Evolutionary conservation across 768 basidiomycete species (phyloP).

Genomic region (Punctularia strigosozonata): DNA sequence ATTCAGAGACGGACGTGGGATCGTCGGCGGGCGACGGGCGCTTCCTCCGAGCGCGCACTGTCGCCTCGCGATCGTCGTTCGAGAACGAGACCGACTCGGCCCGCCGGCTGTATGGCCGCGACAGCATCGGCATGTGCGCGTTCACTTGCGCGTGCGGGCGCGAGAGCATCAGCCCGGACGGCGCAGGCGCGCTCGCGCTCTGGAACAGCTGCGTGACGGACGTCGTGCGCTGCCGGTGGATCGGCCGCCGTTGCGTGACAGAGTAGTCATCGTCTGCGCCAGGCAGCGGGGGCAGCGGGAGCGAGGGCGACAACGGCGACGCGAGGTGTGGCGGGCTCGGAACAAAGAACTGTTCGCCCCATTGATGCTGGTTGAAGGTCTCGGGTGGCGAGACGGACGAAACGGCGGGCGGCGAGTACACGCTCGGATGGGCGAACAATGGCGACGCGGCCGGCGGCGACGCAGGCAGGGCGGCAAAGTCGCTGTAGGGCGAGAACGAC

Average conservation of each 20-base stretch:
- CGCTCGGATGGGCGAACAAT: constrained; percentile 38
- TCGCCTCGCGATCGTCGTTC: constrained; percentile 56
- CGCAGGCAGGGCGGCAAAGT: constrained; percentile 51
- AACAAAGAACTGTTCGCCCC: constrained; percentile 62
- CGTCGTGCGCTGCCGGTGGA: constrained; percentile 26
- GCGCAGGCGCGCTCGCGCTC: constrained; percentile 60
- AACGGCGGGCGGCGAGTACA: constrained; percentile 41
- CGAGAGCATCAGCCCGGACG: no score
- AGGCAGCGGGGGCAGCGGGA: constrained; percentile 29
- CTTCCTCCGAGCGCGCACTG: constrained; percentile 57
- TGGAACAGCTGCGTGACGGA: constrained; percentile 50
- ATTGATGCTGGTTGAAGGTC: constrained; percentile 45
- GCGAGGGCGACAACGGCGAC: constrained; percentile 31
- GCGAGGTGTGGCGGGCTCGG: constrained; percentile 23
- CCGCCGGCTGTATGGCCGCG: constrained; percentile 53
- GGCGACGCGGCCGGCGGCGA: no score
- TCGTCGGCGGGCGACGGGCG: constrained; percentile 25
- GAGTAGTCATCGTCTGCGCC: constrained; percentile 27
- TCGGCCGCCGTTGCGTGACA: constrained; percentile 26
- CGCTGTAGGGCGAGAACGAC: constrained; percentile 43
- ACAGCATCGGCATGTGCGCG: constrained; percentile 31
- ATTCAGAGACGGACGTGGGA: constrained; percentile 7
- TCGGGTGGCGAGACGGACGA: constrained; percentile 50
- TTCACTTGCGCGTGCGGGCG: no score
- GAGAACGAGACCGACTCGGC: constrained; percentile 50